A percentile compares a stretch with the other conserved stretches of the same genome.
Evolutionary conservation across 345 rosid genomes (phyloP).

Genomic region (Stellera chamaejasme): DNA sequence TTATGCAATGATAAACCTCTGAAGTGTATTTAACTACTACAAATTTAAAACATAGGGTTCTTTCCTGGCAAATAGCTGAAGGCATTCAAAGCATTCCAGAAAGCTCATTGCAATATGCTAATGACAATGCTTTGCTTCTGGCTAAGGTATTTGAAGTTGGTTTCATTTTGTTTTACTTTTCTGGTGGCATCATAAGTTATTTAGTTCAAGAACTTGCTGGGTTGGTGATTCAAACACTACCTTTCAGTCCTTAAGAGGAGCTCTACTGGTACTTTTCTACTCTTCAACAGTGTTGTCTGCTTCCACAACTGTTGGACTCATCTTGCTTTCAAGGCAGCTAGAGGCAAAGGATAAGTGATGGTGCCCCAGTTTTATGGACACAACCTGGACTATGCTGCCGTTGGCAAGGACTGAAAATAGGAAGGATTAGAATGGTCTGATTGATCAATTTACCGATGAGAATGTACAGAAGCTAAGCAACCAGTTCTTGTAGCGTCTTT

Average conservation of each 20-base stretch:
- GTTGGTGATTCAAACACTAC: slow-evolving; percentile 6
- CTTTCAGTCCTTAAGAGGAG: slow-evolving; percentile 77
- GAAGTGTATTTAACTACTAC: background rate
- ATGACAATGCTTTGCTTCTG: slow-evolving; percentile 74
- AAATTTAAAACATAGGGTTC: slow-evolving; percentile 39
- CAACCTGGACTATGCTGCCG: background rate
- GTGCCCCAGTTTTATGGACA: slow-evolving; percentile 6
- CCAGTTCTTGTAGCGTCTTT: background rate
- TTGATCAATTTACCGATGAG: background rate
- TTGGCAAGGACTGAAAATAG: background rate
- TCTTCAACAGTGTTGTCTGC: slow-evolving; percentile 58
- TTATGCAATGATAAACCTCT: background rate
- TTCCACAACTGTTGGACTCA: slow-evolving; percentile 49
- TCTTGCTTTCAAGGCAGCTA: slow-evolving; percentile 56
- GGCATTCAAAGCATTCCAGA: slow-evolving; percentile 73
- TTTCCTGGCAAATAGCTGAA: slow-evolving; percentile 77
- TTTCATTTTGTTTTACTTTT: background rate
- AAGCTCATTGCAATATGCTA: slow-evolving; percentile 80
- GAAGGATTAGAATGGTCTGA: slow-evolving; percentile 2
- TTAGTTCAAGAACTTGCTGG: background rate
- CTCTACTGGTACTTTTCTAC: slow-evolving; percentile 56
- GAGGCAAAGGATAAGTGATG: slow-evolving; percentile 48
- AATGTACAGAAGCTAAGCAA: slow-evolving; percentile 1
- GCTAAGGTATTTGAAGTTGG: slow-evolving; percentile 48
- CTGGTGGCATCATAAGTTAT: background rate